Evolutionary conservation across 1,139 yeast species (phyloP).

Genomic region (Yamadazyma epiphylla): DNA sequence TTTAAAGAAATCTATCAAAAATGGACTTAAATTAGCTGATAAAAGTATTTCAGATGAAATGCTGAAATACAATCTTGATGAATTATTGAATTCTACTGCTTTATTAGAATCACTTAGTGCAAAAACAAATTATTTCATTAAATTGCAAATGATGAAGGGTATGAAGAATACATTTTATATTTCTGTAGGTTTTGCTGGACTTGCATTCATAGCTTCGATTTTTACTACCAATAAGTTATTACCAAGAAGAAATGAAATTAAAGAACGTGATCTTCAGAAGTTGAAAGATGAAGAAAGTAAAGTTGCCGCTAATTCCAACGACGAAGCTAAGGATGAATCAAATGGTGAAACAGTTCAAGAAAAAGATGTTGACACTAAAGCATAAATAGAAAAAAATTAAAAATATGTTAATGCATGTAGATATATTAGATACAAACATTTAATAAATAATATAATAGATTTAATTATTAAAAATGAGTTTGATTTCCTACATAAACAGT

Average conservation of each 20-base stretch:
- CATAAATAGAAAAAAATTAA: too few species aligned
- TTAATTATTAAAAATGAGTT: too few species aligned
- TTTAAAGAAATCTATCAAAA: conserved; percentile 15
- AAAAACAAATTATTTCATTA: conserved; percentile 23
- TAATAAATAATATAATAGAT: too few species aligned
- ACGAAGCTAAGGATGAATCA: too few species aligned
- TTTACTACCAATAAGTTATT: conserved; percentile 28
- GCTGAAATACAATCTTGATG: conserved; percentile 12
- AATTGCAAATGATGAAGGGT: conserved; percentile 24
- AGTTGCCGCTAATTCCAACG: too few species aligned
- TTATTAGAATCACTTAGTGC: conserved; percentile 19
- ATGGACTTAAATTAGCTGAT: neutral
- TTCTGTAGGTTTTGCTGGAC: conserved; percentile 23
- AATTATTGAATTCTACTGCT: conserved; percentile 18
- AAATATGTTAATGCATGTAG: too few species aligned
- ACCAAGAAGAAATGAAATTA: conserved; percentile 15
- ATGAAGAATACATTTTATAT: conserved; percentile 32
- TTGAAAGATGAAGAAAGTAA: too few species aligned
- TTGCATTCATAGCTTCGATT: conserved; percentile 17
- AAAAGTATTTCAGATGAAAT: neutral
- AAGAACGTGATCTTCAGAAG: too few species aligned
- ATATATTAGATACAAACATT: too few species aligned
- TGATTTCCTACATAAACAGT: too few species aligned
- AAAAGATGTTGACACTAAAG: too few species aligned
- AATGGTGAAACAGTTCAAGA: too few species aligned